Evolutionary conservation across 495 filamentous ascomycete species (phyloP).

Genomic region (Aspergillus avenaceus): DNA sequence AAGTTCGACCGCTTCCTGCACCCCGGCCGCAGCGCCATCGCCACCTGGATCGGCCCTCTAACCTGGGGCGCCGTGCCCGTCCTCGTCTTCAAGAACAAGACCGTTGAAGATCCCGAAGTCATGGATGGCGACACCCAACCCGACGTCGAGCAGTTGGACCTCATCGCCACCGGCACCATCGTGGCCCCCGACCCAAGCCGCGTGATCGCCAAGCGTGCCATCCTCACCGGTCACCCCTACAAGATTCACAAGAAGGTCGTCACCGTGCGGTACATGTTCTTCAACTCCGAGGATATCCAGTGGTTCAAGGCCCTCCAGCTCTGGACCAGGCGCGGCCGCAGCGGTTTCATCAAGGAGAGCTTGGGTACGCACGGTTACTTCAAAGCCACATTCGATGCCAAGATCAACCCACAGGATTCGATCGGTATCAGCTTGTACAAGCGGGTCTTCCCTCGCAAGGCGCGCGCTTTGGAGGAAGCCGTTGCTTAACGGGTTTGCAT

Average conservation of each 20-base stretch:
- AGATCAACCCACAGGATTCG: slow-evolving; percentile 89
- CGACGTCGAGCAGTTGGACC: slow-evolving; percentile 46
- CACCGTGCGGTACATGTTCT: slow-evolving; percentile 99
- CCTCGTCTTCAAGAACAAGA: slow-evolving; percentile 72
- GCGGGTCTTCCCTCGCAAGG: slow-evolving; percentile 77
- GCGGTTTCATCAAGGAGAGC: slow-evolving; percentile 86
- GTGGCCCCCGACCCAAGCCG: slow-evolving; percentile 73
- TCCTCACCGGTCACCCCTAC: slow-evolving; percentile 92
- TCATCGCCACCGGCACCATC: slow-evolving; percentile 82
- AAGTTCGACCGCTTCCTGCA: slow-evolving; percentile 94
- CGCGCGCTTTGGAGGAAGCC: slow-evolving; percentile 49
- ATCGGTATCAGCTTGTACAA: slow-evolving; percentile 93
- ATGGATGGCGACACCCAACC: slow-evolving; percentile 34
- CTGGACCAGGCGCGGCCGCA: slow-evolving; percentile 87
- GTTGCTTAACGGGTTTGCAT: slow-evolving; percentile 17
- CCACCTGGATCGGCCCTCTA: slow-evolving; percentile 82
- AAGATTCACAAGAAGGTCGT: slow-evolving; percentile 98
- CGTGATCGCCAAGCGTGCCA: slow-evolving; percentile 88
- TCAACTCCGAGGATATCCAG: slow-evolving; percentile 86
- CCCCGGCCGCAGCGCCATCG: slow-evolving; percentile 85
- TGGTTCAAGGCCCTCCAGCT: slow-evolving; percentile 97
- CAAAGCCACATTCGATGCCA: slow-evolving; percentile 95
- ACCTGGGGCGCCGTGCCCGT: slow-evolving; percentile 89
- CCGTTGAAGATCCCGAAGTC: slow-evolving; percentile 33
- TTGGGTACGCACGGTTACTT: slow-evolving; percentile 98